Conservation (phyloP, 2,329 filamentous ascomycete species). For the Diaporthe sp. region DNA sequence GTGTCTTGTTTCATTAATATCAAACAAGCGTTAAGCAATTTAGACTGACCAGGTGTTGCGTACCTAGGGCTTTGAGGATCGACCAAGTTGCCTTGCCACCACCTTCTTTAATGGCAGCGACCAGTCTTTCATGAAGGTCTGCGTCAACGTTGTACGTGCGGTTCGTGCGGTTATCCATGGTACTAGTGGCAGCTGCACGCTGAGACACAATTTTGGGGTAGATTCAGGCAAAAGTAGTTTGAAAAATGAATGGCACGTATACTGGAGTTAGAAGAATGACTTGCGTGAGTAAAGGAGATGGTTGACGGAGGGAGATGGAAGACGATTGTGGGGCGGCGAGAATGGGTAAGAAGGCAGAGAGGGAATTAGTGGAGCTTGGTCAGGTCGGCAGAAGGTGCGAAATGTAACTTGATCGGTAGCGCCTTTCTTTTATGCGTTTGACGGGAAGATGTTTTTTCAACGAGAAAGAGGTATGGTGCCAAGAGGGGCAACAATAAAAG, state of each 20-base stretch:
- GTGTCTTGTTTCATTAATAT: neutral
- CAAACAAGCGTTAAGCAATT: neutral
- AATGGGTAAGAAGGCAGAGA: neutral
- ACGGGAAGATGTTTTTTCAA: too few relatives aligned
- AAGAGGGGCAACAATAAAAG: too few relatives aligned
- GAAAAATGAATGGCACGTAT: neutral
- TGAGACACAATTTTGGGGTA: too few relatives aligned
- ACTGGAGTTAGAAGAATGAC: neutral
- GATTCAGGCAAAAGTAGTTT: neutral
- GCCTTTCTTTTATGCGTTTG: neutral
- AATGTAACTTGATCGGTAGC: neutral
- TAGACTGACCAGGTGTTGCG: neutral
- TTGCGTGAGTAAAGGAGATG: neutral
- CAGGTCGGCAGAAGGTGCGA: neutral
- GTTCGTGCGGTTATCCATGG: neutral
- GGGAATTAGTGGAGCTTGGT: neutral
- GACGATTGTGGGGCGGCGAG: neutral
- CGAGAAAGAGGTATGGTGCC: too few relatives aligned
- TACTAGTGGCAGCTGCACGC: neutral
- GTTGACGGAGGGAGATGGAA: neutral
- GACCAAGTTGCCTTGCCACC: neutral
- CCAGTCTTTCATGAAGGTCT: neutral
- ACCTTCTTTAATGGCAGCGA: neutral
- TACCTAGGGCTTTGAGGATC: neutral
- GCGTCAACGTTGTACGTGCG: neutral